Base-by-base conservation (phyloP, 495 filamentous ascomycete species). In the Penicillium dipodomyicola region DNA sequence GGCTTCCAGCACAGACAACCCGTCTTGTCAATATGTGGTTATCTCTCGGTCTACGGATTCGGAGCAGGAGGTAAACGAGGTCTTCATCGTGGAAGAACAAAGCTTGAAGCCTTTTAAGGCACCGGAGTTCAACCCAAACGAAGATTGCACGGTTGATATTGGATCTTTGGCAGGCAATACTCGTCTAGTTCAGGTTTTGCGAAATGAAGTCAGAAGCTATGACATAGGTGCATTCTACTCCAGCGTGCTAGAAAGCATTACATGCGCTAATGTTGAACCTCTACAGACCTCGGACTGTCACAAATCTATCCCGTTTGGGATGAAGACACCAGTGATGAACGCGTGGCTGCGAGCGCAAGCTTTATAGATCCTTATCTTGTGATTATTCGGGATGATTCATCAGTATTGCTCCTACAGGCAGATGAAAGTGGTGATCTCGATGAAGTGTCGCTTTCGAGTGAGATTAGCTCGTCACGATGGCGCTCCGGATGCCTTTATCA, bases 231-330 rank as follows among this genome's bases (percentile, higher is more conserved):
- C 80, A 85, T 75, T 35, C 33, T 9, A 23, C 8, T 12, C 30
- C 12, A 52, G 23, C 2, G 39, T 48, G 5, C 41, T 43, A 22
- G 32, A 33, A 23, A n/a, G 39, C 29, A 11, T 41, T 47, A 25
- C 25, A 45, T 53, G 42, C 17, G 39, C 23, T 52, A 19, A 60
- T 68, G 14, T 56, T 44, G 4, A 55, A 43, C 10, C 49, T 25
- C 48, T 49, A 37, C 63, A 92, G 91, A 96, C 67, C 77, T 97
- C 45, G 86, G 87, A 10, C 79, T 99, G 35, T 81, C 84, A 43
- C 92, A 97, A 65, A 97, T 97, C 30, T 81, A 96, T 53, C 90
- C 91, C 2, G 86, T 97, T 75, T 81, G 84, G 53, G 93, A 97
- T 59, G 94, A 96, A 62, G 89, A 90, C 45, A 90, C 84, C 0